These are phyloP conservation scores for Phytophthora meadii DNA, from an alignment of 352 stramenopile genomes.

Conservation along the genomic window DNA sequence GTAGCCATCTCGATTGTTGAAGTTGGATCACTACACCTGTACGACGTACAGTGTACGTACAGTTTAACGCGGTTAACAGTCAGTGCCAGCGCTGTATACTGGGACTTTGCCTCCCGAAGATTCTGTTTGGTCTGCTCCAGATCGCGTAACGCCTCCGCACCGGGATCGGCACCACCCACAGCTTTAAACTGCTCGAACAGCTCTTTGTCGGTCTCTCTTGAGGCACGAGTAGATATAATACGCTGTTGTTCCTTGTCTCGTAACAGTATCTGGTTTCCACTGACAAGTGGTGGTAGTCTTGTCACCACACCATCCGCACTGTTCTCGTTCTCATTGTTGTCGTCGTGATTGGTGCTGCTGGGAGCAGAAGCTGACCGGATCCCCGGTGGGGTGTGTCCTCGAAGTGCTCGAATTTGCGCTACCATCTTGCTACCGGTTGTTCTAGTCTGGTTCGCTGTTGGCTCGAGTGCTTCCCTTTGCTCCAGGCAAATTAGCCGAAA, in stretches of 20 bases:
- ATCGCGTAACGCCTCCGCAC: slow-evolving; percentile 57
- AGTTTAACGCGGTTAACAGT: slow-evolving; percentile 69
- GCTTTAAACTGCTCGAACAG: slow-evolving; percentile 64
- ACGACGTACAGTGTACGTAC: slow-evolving; percentile 74
- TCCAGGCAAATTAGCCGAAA: slow-evolving; percentile 60
- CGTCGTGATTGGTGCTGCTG: neutral
- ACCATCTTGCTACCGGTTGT: slow-evolving; percentile 54
- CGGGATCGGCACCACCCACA: slow-evolving; percentile 28
- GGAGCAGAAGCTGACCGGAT: slow-evolving; percentile 8
- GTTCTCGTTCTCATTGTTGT: slow-evolving; percentile 2
- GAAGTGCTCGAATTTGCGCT: slow-evolving; percentile 56
- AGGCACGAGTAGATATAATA: neutral
- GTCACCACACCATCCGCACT: slow-evolving; percentile 4
- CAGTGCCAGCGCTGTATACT: slow-evolving; percentile 39
- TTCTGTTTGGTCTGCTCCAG: slow-evolving; percentile 71
- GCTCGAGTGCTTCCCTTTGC: slow-evolving; percentile 12
- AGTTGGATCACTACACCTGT: slow-evolving; percentile 22
- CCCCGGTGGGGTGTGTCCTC: slow-evolving; percentile 25
- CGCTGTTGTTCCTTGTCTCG: slow-evolving; percentile 5
- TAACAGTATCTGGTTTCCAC: slow-evolving; percentile 8
- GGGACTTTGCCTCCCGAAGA: slow-evolving; percentile 49
- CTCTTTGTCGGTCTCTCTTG: slow-evolving; percentile 51
- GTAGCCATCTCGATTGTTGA: slow-evolving; percentile 22
- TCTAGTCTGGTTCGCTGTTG: slow-evolving; percentile 6
- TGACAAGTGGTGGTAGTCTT: slow-evolving; percentile 16